Conservation (phyloP, 1,284 basidiomycete genomes). For the Austroboletus olivaceoglutinosus region DNA sequence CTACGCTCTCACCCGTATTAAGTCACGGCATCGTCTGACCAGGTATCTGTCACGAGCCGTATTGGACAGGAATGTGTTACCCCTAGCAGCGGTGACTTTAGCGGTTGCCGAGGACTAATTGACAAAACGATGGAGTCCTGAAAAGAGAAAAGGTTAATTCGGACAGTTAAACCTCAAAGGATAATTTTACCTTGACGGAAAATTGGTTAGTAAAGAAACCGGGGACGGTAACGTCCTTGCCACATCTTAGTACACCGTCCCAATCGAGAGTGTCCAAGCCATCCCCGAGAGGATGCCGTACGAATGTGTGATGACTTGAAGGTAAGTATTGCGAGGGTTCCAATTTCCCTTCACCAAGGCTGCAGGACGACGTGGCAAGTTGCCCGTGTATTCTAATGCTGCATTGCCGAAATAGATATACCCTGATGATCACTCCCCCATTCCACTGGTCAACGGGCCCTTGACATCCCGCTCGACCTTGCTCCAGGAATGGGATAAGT, state of each 20-base stretch:
- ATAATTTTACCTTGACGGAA: constrained; percentile 23
- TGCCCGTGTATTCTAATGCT: constrained; percentile 19
- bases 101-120: constrained; percentile 25
- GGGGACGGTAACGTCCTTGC: constrained; percentile 14
- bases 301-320: constrained; percentile 1
- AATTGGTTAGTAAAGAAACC: constrained; percentile 25
- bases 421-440: constrained; percentile 16
- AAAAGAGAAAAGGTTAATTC: not conserved
- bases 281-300: constrained; percentile 11
- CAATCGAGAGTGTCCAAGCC: constrained; percentile 29
- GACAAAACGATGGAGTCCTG: constrained; percentile 32
- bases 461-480: constrained; percentile 5
- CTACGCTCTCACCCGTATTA: not conserved
- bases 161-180: not conserved
- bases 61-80: constrained; percentile 23
- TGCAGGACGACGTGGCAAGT: constrained; percentile 1
- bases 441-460: not conserved
- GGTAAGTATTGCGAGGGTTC: constrained; percentile 9
- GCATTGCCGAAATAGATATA: constrained; percentile 25
- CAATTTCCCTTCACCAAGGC: constrained; percentile 25
- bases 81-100: constrained; percentile 27
- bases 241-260: constrained; percentile 27
- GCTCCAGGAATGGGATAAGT: constrained; percentile 28
- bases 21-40: constrained; percentile 17
- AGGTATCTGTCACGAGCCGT: constrained; percentile 29